These are phyloP conservation scores for Takashimella tepidaria DNA, from an alignment of 1,284 basidiomycete genomes.

Conservation along the genomic window DNA sequence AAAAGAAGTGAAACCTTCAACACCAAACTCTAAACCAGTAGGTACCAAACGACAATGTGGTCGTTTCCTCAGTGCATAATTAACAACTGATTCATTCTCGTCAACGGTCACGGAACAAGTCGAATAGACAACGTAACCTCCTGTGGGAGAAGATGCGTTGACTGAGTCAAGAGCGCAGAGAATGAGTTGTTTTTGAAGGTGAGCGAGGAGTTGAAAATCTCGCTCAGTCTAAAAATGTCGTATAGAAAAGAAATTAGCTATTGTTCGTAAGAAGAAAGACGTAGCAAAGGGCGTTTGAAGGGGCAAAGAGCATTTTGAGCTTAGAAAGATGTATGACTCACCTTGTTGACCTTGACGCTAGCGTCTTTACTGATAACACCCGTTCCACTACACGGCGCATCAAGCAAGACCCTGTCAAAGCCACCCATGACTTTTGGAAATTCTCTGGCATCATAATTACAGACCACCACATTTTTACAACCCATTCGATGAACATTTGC, in stretches of 20 bases:
- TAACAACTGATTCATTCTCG: conserved; percentile 96
- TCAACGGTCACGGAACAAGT: conserved; percentile 98
- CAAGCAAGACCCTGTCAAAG: conserved; percentile 91
- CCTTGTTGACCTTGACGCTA: conserved; percentile 97
- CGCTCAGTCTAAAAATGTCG: conserved; percentile 65
- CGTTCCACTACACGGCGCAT: conserved; percentile 96
- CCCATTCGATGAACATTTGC: conserved; percentile 96
- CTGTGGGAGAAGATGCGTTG: conserved; percentile 79
- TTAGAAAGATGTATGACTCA: conserved; percentile 40
- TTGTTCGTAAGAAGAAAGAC: conserved; percentile 1
- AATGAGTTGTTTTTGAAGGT: conserved; percentile 97
- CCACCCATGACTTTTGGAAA: conserved; percentile 99
- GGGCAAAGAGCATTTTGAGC: conserved; percentile 4
- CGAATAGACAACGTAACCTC: conserved; percentile 94
- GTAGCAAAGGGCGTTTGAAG: neutral
- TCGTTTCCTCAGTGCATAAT: conserved; percentile 95
- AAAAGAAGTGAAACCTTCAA: conserved; percentile 84
- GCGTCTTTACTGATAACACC: conserved; percentile 98
- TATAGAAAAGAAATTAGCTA: neutral
- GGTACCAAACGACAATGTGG: conserved; percentile 93
- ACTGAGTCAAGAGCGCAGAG: conserved; percentile 97
- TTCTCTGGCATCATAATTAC: conserved; percentile 94
- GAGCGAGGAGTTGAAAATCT: conserved; percentile 89
- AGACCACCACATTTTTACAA: conserved; percentile 96
- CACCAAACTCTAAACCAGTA: conserved; percentile 87